phyloP scores from a whole-genome alignment of 2,329 filamentous ascomycete species.

The Penicillium rolfsii region DNA sequence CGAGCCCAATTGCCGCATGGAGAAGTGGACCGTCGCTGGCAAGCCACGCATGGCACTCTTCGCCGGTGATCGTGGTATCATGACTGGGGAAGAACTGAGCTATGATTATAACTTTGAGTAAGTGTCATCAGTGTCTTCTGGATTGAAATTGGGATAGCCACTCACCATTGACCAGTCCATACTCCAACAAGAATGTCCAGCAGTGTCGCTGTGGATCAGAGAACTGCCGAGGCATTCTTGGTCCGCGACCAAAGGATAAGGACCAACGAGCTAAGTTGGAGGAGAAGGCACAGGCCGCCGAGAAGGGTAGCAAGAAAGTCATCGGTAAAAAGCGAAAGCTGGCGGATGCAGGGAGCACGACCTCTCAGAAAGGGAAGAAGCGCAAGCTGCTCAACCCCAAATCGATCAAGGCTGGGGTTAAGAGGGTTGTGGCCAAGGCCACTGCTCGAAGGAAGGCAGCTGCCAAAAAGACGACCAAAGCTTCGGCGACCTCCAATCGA shows the following conservation, averaged over 20 bases:
- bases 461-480: constrained; percentile 23
- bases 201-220: constrained; percentile 64
- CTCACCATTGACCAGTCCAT: constrained; percentile 47
- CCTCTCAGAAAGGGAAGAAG: constrained; percentile 38
- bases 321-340: constrained; percentile 41
- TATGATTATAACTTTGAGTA: constrained; percentile 84
- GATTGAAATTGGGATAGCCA: background rate
- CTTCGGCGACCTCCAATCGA: constrained; percentile 11
- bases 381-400: constrained; percentile 34
- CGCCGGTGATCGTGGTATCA: constrained; percentile 83
- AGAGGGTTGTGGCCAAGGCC: constrained; percentile 29
- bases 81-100: constrained; percentile 93
- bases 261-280: constrained; percentile 40
- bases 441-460: constrained; percentile 27
- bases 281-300: constrained; percentile 27
- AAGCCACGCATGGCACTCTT: constrained; percentile 97
- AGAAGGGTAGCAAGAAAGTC: constrained; percentile 25
- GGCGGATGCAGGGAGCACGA: constrained; percentile 31
- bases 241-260: constrained; percentile 58
- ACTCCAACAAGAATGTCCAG: constrained; percentile 65
- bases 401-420: constrained; percentile 39
- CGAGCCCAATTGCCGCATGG: constrained; percentile 94
- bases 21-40: constrained; percentile 93
- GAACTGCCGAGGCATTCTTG: constrained; percentile 65
- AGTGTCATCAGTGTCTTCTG: constrained; percentile 29